These are phyloP conservation scores for Earliella scabrosa DNA, from an alignment of 1,284 basidiomycete species.

Conservation along the genomic window DNA sequence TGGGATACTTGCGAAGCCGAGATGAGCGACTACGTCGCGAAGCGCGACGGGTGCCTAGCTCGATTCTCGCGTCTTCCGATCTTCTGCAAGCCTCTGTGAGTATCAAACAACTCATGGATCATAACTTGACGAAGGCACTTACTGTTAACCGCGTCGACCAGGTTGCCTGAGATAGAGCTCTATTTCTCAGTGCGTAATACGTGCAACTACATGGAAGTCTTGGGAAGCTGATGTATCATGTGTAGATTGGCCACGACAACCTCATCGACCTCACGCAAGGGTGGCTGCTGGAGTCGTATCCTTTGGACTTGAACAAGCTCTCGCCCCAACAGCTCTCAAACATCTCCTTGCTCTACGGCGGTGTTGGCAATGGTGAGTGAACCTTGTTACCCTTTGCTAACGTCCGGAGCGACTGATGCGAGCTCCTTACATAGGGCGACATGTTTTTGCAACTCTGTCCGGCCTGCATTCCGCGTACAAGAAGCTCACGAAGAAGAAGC, in stretches of 20 bases:
- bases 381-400: not conserved
- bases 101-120: not conserved
- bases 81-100: conserved; percentile 14
- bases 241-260: conserved; percentile 19
- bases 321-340: conserved; percentile 5
- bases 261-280: conserved; percentile 19
- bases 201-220: not conserved
- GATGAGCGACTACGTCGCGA: not conserved
- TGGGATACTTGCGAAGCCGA: conserved; percentile 3
- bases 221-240: not conserved
- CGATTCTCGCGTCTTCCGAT: conserved; percentile 10
- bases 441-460: conserved; percentile 26
- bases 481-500: conserved; percentile 11
- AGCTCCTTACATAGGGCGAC: too few species aligned
- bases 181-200: conserved; percentile 6
- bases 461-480: conserved; percentile 20
- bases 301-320: conserved; percentile 10
- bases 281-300: conserved; percentile 8
- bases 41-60: not conserved
- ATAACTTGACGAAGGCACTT: not conserved
- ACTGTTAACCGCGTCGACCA: not conserved
- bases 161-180: conserved; percentile 1
- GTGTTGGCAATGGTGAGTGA: conserved; percentile 27
- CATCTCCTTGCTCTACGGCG: conserved; percentile 24
- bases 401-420: not conserved